Conservation (phyloP, 208 protist genomes). For the Trypanosoma mega region DNA sequence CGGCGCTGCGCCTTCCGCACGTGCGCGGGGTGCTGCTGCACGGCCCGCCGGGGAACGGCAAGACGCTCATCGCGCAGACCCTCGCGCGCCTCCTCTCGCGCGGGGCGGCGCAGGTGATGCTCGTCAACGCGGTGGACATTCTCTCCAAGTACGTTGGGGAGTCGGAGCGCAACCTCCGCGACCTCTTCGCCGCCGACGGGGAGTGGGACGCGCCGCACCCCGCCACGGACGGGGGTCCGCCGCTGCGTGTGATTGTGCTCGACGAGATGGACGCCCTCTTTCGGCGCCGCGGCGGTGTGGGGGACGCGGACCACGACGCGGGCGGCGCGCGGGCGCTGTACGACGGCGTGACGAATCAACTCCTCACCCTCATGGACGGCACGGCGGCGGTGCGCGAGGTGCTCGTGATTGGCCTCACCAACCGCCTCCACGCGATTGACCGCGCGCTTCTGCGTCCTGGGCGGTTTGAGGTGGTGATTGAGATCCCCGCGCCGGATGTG, state of each 20-base stretch:
- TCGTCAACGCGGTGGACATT: conserved; percentile 97
- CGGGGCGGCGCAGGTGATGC: conserved; percentile 69
- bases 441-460: conserved; percentile 91
- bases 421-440: conserved; percentile 90
- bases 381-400: conserved; percentile 86
- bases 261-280: conserved; percentile 99
- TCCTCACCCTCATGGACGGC: conserved; percentile 95
- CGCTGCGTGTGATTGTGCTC: conserved; percentile 99
- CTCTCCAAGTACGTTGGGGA: conserved; percentile 99
- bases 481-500: conserved; percentile 82
- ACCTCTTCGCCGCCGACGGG: conserved; percentile 96
- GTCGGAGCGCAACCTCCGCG: conserved; percentile 98
- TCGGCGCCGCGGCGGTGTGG: conserved; percentile 82
- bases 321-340: conserved; percentile 94
- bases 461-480: conserved; percentile 93
- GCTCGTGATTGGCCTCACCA: conserved; percentile 94
- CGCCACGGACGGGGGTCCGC: conserved; percentile 45
- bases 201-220: no score
- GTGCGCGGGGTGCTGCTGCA: conserved; percentile 98
- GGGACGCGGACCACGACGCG: no score
- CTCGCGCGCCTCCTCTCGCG: no score
- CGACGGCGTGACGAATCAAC: conserved; percentile 99
- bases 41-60: conserved; percentile 99
- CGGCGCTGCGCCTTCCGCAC: conserved; percentile 93
- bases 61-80: conserved; percentile 99